Evolutionary conservation across 1,284 basidiomycete genomes (phyloP).

Genomic region (Ceratobasidium sp.): DNA sequence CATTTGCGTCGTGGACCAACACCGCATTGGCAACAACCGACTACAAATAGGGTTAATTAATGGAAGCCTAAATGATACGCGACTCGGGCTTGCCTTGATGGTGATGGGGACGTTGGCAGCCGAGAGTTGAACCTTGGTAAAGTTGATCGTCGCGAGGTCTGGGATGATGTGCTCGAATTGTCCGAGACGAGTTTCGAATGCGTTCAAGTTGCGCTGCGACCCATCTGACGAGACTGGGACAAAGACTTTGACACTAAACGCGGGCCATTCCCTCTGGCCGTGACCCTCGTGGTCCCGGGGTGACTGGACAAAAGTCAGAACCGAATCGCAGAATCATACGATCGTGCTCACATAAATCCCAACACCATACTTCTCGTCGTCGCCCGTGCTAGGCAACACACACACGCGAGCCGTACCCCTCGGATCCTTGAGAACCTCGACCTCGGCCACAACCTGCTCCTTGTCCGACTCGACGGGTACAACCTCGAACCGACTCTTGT

Average conservation of each 20-base stretch:
- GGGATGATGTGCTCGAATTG: constrained; percentile 31
- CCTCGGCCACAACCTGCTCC: constrained; percentile 26
- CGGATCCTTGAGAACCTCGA: constrained; percentile 26
- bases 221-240: not conserved
- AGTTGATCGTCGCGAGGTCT: constrained; percentile 15
- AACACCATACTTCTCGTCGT: constrained; percentile 21
- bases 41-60: not conserved
- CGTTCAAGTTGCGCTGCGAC: not conserved
- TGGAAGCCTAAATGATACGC: not conserved
- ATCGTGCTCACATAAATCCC: constrained; percentile 27
- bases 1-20: not conserved
- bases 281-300: not conserved
- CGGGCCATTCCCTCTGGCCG: not conserved
- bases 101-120: constrained; percentile 28
- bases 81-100: not conserved
- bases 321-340: not conserved
- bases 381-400: constrained; percentile 15
- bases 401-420: constrained; percentile 10
- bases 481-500: constrained; percentile 17
- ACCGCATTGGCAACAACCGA: constrained; percentile 1
- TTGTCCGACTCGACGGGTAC: constrained; percentile 30
- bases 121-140: not conserved
- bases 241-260: constrained; percentile 20
- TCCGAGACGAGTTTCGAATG: constrained; percentile 28
- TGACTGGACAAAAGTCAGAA: not conserved